Evolutionary conservation across 148 eudicot genomes (phyloP).

Genomic region (Vaccinium vitisidaea): DNA sequence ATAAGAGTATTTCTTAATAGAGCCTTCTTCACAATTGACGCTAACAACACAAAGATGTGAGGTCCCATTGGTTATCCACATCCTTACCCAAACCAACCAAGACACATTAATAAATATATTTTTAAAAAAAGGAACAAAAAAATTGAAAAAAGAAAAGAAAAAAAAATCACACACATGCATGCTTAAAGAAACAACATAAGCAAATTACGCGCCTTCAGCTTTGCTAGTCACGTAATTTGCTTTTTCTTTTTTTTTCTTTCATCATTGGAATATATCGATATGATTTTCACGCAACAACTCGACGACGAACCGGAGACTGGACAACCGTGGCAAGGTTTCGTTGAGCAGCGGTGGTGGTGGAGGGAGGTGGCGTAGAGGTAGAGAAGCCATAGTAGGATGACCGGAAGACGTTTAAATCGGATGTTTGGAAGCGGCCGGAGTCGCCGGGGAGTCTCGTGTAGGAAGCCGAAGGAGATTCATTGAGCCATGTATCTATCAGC

Average conservation of each 20-base stretch:
- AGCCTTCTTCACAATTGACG: slow-evolving; percentile 23
- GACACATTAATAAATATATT: neutral
- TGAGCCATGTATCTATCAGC: slow-evolving; percentile 33
- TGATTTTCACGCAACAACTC: slow-evolving; percentile 10
- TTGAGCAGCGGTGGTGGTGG: slow-evolving; percentile 17
- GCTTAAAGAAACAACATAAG: neutral
- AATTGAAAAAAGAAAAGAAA: neutral
- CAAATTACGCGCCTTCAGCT: neutral
- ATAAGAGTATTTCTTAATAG: neutral
- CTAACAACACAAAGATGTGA: neutral
- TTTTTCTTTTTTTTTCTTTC: neutral
- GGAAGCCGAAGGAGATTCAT: slow-evolving; percentile 26
- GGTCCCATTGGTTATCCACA: slow-evolving; percentile 27
- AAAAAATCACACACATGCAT: neutral
- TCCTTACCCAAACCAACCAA: slow-evolving; percentile 3
- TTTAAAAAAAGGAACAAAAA: neutral
- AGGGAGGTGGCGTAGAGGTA: slow-evolving; percentile 19
- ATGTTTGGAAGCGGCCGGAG: slow-evolving; percentile 16
- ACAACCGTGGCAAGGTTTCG: slow-evolving; percentile 10
- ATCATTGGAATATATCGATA: neutral
- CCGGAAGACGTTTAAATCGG: slow-evolving; percentile 11
- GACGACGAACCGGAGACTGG: slow-evolving; percentile 16
- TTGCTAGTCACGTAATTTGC: slow-evolving; percentile 10
- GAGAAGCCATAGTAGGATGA: slow-evolving; percentile 20
- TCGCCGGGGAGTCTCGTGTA: slow-evolving; percentile 28